Evolutionary conservation across 2,329 filamentous ascomycete genomes (phyloP).

Genomic region (Xenosphaeropsis pyriputrescens): DNA sequence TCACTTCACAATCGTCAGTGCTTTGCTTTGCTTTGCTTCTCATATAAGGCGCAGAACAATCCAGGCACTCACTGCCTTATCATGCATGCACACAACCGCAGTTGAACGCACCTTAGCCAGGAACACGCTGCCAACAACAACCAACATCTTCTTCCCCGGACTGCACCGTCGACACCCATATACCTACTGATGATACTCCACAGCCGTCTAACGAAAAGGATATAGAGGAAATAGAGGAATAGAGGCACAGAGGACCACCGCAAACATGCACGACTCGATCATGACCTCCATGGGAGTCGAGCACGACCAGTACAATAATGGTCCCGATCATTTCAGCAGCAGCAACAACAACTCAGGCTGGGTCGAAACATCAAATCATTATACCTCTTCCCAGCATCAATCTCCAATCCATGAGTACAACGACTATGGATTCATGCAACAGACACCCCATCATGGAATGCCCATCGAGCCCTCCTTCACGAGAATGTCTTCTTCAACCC

Average conservation of each 20-base stretch:
- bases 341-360: constrained; percentile 32
- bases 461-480: constrained; percentile 38
- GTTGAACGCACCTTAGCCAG: constrained; percentile 19
- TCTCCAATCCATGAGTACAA: constrained; percentile 58
- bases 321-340: constrained; percentile 27
- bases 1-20: too few relatives aligned
- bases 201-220: too few relatives aligned
- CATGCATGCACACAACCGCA: constrained; percentile 21
- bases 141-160: not conserved
- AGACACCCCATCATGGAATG: constrained; percentile 42
- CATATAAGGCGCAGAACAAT: too few relatives aligned
- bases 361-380: constrained; percentile 32
- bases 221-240: too few relatives aligned
- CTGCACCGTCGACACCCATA: not conserved
- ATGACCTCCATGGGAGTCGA: constrained; percentile 20
- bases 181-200: too few relatives aligned
- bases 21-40: too few relatives aligned
- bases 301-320: constrained; percentile 20
- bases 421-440: constrained; percentile 43
- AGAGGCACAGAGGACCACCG: too few relatives aligned
- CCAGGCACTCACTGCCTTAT: constrained; percentile 9
- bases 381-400: constrained; percentile 40
- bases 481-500: constrained; percentile 40
- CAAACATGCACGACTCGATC: constrained; percentile 19
- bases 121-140: constrained; percentile 8